Evolutionary conservation across 139 green algal species (phyloP).

Genomic region (Coelastrella sp.): DNA sequence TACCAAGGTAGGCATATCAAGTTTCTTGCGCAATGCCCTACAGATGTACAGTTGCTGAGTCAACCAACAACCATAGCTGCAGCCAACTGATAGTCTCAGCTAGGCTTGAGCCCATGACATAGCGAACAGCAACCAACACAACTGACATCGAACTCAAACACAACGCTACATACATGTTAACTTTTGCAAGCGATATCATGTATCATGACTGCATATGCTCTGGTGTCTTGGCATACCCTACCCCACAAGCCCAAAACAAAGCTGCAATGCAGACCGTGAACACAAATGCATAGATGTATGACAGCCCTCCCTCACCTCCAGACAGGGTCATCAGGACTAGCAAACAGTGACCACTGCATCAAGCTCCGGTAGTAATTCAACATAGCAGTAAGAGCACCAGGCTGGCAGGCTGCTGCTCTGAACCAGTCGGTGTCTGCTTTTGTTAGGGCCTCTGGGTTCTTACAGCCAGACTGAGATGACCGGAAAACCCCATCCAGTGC

Average conservation of each 20-base stretch:
- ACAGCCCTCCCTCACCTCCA: conserved; percentile 21
- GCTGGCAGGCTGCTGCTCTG: conserved; percentile 43
- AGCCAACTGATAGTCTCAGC: background rate
- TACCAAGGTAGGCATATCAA: conserved; percentile 54
- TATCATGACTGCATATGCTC: no score
- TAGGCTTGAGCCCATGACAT: background rate
- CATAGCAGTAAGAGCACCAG: conserved; percentile 48
- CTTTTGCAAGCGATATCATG: no score
- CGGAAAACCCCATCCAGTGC: background rate
- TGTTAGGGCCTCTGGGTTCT: background rate
- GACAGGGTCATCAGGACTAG: background rate
- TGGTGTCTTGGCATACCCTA: background rate
- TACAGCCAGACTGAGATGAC: background rate
- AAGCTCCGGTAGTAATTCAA: conserved; percentile 66
- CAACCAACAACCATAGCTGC: no score
- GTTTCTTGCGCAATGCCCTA: conserved; percentile 32
- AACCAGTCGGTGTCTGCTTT: conserved; percentile 39
- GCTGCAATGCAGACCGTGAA: background rate
- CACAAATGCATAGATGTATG: background rate
- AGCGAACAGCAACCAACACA: no score
- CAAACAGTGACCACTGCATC: background rate
- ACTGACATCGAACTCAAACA: no score
- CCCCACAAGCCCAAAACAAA: background rate
- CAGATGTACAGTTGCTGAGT: background rate
- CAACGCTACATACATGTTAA: no score